Percentiles rank a stretch among this genome's conserved stretches.
Conservation (phyloP, 1,284 basidiomycete species). For the Ustilago hordei region DNA sequence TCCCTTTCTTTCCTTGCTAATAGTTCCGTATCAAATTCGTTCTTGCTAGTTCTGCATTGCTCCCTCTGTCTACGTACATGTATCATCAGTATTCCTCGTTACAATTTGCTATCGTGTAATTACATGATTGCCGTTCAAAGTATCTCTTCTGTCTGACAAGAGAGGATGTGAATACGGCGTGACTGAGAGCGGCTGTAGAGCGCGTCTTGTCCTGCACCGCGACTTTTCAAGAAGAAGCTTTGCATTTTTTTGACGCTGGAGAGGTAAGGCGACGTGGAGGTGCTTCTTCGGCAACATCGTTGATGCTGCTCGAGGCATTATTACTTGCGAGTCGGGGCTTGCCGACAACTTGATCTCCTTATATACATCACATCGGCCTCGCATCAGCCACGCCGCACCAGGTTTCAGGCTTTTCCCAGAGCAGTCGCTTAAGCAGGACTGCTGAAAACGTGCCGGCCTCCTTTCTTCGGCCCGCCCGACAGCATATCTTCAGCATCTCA, state of each 20-base stretch:
- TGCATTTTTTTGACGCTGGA: conserved; percentile 5
- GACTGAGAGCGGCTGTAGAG: background rate
- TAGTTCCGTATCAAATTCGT: background rate
- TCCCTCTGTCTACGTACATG: background rate
- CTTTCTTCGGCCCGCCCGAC: background rate
- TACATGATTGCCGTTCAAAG: background rate
- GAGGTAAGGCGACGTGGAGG: background rate
- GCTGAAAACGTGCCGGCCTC: background rate
- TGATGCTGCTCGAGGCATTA: background rate
- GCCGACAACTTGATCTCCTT: too few relatives aligned
- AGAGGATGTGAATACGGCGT: background rate
- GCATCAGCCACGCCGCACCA: too few relatives aligned
- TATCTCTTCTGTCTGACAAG: background rate
- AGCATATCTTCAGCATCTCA: background rate
- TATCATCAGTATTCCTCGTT: background rate
- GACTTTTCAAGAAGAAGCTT: conserved; percentile 7
- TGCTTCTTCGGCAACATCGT: background rate
- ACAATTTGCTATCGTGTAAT: background rate
- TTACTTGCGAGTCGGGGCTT: background rate
- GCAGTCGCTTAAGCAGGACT: too few relatives aligned
- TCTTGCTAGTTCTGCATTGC: background rate
- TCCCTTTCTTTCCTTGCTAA: conserved; percentile 3
- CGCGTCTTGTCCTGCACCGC: conserved; percentile 2
- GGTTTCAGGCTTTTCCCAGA: too few relatives aligned
- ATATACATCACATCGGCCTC: too few relatives aligned